Percentiles rank a stretch among this genome's conserved stretches.
Conservation (phyloP, 331 rosid species). For the Phaseolus coccineus region DNA sequence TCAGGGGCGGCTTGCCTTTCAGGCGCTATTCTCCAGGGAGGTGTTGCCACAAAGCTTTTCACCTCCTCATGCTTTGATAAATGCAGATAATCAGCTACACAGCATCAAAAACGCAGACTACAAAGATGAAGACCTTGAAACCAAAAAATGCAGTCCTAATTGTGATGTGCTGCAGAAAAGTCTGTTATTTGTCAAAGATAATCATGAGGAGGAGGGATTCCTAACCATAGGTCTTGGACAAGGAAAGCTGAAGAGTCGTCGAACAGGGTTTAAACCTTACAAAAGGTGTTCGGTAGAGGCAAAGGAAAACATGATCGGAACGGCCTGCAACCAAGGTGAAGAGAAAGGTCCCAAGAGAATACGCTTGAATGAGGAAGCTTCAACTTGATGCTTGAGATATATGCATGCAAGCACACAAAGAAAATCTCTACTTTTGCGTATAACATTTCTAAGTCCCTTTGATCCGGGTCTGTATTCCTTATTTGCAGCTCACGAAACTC, state of each 20-base stretch:
- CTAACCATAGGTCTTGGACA: conserved; percentile 1
- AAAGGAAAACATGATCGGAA: background rate
- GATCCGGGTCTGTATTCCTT: conserved; percentile 38
- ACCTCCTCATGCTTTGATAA: background rate
- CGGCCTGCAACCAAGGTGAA: conserved; percentile 1
- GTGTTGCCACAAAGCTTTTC: conserved; percentile 15
- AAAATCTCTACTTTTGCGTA: conserved; percentile 27
- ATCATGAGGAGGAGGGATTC: background rate
- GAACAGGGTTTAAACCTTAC: conserved; percentile 20
- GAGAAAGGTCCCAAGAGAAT: conserved; percentile 33
- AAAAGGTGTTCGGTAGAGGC: conserved; percentile 19
- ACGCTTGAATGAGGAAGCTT: conserved; percentile 71
- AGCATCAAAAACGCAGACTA: background rate
- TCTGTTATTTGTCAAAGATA: background rate
- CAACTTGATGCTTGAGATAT: conserved; percentile 24
- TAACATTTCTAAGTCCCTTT: background rate
- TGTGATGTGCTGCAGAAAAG: conserved; percentile 5
- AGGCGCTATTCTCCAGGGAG: conserved; percentile 15
- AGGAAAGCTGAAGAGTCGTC: background rate
- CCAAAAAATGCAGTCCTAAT: background rate
- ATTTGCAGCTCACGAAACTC: conserved; percentile 14
- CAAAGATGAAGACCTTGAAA: background rate
- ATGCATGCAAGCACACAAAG: background rate
- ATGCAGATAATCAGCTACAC: background rate
- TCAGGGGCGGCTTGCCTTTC: conserved; percentile 14